Base-by-base conservation (phyloP, 2,329 filamentous ascomycete genomes). In the Paraphoma sp. region DNA sequence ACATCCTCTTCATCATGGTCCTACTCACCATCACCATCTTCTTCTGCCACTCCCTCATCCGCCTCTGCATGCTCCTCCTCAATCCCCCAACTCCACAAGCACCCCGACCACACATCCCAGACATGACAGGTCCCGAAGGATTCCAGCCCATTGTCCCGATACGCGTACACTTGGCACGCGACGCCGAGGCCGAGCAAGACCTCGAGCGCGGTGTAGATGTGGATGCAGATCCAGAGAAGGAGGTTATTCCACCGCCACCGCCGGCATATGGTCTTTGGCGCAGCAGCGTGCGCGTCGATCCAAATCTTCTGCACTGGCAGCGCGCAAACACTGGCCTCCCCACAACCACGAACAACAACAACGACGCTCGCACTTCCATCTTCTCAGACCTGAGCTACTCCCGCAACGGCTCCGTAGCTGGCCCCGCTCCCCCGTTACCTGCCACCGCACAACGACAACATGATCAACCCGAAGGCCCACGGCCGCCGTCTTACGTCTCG, bases 221-320 rank as follows among this genome's bases (percentile, higher is more conserved):
- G 16, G 59, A 44, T 9, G 50, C 49, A 1, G 61, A 67, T 11
- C 53, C 33, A 1, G 66, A 69, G 11, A 69, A 74, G 31, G 53
- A 71, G 16, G 54, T 60, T 8, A 50, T 65, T 8, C 58, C 65
- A 3, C 63, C 61, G 1, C 72, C 83, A 8, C 93, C 93, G 4
- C 93, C 93, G 0, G 92, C 92, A 2, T 97, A 97, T 71, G 93
- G 93, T 0, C 79, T 92, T 1, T 96, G 92, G 91, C 83, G 92
- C 50, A 88, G 89, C 74, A 94, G 89, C 69, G 91, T 95, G 0
- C 84, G 91, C 46, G 89, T 93, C 31, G 90, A 96, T 68, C 92
- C 92, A 1, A 86, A 94, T 69, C 82, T 92, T 12, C 82, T 96
- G 28, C 92, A 90, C 72, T 96, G 92, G 92, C 87, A 90, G 74